phyloP scores from a whole-genome alignment of 768 basidiomycete species.

The Clavulina sp. region DNA sequence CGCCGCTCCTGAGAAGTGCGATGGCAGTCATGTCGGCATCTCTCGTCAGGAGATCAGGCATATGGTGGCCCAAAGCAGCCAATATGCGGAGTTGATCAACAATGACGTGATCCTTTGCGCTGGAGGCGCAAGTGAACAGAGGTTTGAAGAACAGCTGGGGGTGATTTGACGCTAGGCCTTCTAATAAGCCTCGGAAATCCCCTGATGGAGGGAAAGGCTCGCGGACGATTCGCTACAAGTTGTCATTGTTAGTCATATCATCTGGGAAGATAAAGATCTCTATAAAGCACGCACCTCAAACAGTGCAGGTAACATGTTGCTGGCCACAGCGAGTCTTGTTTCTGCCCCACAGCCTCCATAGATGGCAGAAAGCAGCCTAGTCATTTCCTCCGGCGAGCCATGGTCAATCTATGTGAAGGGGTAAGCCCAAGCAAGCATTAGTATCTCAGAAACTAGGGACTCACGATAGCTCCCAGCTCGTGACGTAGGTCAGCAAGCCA shows the following conservation, averaged over 20 bases:
- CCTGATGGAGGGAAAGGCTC: conserved; percentile 35
- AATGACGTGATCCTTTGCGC: conserved; percentile 41
- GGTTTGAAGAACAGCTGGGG: conserved; percentile 58
- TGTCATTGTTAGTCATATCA: not conserved
- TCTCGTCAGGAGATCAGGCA: conserved; percentile 46
- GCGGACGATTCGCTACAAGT: conserved; percentile 16
- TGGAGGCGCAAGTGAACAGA: conserved; percentile 49
- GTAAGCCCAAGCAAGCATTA: no score
- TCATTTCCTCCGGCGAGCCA: no score
- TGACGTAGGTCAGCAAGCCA: no score
- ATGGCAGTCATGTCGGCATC: conserved; percentile 62
- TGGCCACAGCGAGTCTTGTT: not conserved
- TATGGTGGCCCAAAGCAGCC: conserved; percentile 31
- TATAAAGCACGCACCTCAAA: conserved; percentile 5
- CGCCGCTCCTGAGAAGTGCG: conserved; percentile 40
- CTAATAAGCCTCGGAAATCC: conserved; percentile 33
- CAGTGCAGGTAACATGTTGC: conserved; percentile 3
- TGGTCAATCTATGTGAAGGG: no score
- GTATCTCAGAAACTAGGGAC: no score
- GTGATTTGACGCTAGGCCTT: conserved; percentile 30
- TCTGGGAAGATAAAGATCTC: not conserved
- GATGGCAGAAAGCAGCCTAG: not conserved
- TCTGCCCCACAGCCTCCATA: not conserved
- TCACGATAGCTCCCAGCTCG: no score
- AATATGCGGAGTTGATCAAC: conserved; percentile 41